phyloP scores from a whole-genome alignment of 1,284 basidiomycete genomes.

The Boletus smithii region DNA sequence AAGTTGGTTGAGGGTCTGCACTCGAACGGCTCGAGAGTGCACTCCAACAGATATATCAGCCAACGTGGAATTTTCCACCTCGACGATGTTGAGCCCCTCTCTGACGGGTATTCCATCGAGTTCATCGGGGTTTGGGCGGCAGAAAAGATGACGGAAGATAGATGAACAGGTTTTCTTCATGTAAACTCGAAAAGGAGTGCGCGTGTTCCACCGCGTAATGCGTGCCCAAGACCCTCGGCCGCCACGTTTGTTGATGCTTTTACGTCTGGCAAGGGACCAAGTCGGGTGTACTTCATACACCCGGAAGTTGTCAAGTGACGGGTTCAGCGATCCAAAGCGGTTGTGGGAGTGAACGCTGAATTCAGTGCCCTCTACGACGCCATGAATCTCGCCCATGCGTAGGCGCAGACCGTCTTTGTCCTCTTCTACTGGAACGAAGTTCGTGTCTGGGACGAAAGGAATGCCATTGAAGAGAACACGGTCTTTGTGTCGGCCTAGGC shows the following conservation, averaged over 20 bases:
- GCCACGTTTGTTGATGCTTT: conserved; percentile 34
- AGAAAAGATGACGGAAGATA: conserved; percentile 39
- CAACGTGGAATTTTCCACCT: conserved; percentile 34
- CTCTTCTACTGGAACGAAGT: conserved; percentile 44
- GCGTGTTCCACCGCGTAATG: conserved; percentile 54
- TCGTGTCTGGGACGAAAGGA: conserved; percentile 50
- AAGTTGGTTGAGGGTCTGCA: conserved; percentile 40
- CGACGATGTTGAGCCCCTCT: conserved; percentile 36
- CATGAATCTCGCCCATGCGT: conserved; percentile 56
- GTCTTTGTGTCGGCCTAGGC: conserved; percentile 46
- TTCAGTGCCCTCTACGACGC: conserved; percentile 56
- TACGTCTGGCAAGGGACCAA: conserved; percentile 51
- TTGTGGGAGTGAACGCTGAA: conserved; percentile 61
- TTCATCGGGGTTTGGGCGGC: conserved; percentile 28
- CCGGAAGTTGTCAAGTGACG: conserved; percentile 46
- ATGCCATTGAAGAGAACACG: conserved; percentile 54
- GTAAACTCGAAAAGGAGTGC: conserved; percentile 46
- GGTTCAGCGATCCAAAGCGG: conserved; percentile 52
- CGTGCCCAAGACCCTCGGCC: conserved; percentile 51
- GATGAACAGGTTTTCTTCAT: conserved; percentile 39
- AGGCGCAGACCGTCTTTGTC: conserved; percentile 44
- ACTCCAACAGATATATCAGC: conserved; percentile 43
- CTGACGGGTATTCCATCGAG: conserved; percentile 27
- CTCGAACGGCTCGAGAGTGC: conserved; percentile 34
- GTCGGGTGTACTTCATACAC: conserved; percentile 53